Conservation (phyloP, 1,284 basidiomycete species). For the Moesziomyces antarcticus region DNA sequence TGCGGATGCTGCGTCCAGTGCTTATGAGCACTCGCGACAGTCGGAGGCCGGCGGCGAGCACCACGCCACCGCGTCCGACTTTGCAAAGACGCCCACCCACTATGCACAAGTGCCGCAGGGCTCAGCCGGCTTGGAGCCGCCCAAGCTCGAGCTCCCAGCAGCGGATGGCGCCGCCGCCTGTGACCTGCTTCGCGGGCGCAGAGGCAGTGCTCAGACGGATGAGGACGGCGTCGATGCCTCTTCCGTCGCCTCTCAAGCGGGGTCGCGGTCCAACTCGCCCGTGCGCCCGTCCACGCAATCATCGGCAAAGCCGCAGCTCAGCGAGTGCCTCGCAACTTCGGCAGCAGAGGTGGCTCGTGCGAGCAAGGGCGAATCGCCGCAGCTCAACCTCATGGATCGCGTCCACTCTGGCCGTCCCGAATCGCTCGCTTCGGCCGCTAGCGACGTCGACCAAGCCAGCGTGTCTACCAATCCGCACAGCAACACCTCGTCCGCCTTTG, state of each 20-base stretch:
- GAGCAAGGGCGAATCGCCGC: constrained; percentile 22
- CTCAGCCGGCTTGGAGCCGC: constrained; percentile 42
- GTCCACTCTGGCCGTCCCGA: constrained; percentile 33
- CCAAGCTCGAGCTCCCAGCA: constrained; percentile 42
- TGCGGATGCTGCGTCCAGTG: constrained; percentile 26
- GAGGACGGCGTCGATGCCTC: constrained; percentile 57
- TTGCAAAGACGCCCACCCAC: constrained; percentile 56
- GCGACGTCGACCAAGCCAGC: constrained; percentile 42
- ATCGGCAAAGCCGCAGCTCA: constrained; percentile 11
- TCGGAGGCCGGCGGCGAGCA: constrained; percentile 26
- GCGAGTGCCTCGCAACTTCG: constrained; percentile 12
- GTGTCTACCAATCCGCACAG: constrained; percentile 45
- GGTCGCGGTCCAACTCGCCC: constrained; percentile 61
- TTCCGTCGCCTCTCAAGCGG: constrained; percentile 63
- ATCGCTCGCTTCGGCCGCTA: constrained; percentile 29
- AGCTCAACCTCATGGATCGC: constrained; percentile 43
- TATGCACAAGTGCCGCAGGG: constrained; percentile 46
- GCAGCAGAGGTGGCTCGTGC: constrained; percentile 26
- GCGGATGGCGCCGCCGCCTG: constrained; percentile 17
- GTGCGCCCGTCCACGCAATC: constrained; percentile 17
- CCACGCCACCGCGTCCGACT: constrained; percentile 34
- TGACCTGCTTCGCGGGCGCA: constrained; percentile 23
- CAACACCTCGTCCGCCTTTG: constrained; percentile 36
- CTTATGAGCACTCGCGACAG: constrained; percentile 17
- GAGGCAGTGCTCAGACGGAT: constrained; percentile 31